Evolutionary conservation across 2,329 filamentous ascomycete genomes (phyloP), one percentile per base, ranked within the genome.

Genomic region (Venturiaceae sp.): DNA sequence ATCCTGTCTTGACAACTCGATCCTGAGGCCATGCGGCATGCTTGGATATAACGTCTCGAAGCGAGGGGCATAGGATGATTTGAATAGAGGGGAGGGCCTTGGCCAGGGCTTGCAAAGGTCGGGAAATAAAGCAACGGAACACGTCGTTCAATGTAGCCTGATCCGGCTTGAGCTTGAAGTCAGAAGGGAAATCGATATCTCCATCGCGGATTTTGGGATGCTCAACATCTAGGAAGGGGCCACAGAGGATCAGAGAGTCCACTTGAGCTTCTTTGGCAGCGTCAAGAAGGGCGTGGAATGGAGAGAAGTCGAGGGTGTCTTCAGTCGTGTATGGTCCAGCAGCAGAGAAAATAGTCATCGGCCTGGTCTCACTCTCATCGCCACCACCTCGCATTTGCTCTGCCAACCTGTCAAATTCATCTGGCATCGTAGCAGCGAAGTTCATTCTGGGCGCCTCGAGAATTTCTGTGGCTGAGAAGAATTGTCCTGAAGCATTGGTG

Each of bases 241-340:
- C 94, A 3, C 83, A 77, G 8, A 99, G 78, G 46, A 97, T 80
- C 30, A 99, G 74, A 3, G 83, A 83, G 69, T 99, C 94, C 11
- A 86, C 88, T 63, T 83, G 85, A 23, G 80, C 82, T 63, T 90
- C 84, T 16, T 84, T 84, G 8, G 92, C 91, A 65, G 86, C 85
- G 64, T 82, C 81, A 68, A 92, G 92, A 16, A 99, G 80, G 32
- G 88, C 84, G 66, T 91, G 85, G 1, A 99, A 77, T 7, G 92
- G 88, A 66, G 95, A 88, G 68, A 92, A 99, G 63, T 91, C 87
- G 50, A 99, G 84, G 67, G 95, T 95, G 66, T 92, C 88, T 64
- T 97, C 92, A 2, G 91, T 84, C 0, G 92, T 96, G 72, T 95
- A 99, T 0, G 94, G 94, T 0, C 94, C 94, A 0, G 90, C 83